Evolutionary conservation across 805 yeast species (phyloP).

Genomic region (Yamadazyma insecticola): DNA sequence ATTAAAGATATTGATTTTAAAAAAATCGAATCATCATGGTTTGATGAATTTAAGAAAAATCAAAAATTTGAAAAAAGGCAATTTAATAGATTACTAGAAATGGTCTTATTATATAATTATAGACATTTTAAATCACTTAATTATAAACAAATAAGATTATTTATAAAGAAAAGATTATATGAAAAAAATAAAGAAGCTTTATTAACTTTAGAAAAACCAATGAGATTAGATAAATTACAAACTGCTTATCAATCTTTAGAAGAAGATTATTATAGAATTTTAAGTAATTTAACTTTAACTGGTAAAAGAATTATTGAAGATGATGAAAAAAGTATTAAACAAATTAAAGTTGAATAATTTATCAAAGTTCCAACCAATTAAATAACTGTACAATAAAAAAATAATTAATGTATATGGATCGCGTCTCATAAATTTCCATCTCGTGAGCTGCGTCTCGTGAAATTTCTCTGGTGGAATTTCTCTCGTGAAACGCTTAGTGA

Average conservation of each 20-base stretch:
- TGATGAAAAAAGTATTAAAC: slow-evolving; percentile 1
- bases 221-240: slow-evolving; percentile 66
- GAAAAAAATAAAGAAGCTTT: slow-evolving; percentile 79
- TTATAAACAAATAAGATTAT: slow-evolving; percentile 44
- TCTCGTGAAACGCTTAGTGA: too few relatives aligned
- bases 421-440: too few relatives aligned
- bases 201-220: slow-evolving; percentile 55
- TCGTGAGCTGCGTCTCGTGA: too few relatives aligned
- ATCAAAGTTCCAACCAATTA: too few relatives aligned
- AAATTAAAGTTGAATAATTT: slow-evolving; percentile 1
- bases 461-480: too few relatives aligned
- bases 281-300: slow-evolving; percentile 18
- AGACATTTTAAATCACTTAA: slow-evolving; percentile 19
- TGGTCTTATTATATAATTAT: slow-evolving; percentile 51
- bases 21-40: slow-evolving; percentile 32
- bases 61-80: slow-evolving; percentile 75
- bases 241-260: slow-evolving; percentile 67
- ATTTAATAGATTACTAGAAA: slow-evolving; percentile 70
- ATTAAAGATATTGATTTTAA: slow-evolving; percentile 15
- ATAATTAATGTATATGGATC: too few relatives aligned
- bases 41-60: slow-evolving; percentile 26
- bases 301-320: slow-evolving; percentile 2
- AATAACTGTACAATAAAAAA: too few relatives aligned
- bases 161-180: slow-evolving; percentile 71
- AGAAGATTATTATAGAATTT: slow-evolving; percentile 65